These are phyloP conservation scores for Hippophae tibetana DNA, from an alignment of 306 rosid species.

Conservation along the genomic window DNA sequence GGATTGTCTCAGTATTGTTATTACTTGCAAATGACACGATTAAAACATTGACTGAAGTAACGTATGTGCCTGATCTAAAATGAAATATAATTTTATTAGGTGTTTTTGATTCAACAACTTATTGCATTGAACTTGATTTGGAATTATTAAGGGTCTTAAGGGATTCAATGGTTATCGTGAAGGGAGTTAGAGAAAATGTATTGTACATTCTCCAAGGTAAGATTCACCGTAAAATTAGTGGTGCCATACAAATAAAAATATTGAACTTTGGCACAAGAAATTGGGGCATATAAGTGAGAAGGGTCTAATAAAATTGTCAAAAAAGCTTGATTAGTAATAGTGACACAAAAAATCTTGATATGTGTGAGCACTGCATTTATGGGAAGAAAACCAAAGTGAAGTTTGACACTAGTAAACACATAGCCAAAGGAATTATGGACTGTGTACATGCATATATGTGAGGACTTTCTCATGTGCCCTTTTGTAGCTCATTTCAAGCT, in stretches of 20 bases:
- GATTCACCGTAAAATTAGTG: no score
- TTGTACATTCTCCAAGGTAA: not conserved
- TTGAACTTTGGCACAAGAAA: not conserved
- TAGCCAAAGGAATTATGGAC: no score
- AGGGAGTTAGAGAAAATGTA: not conserved
- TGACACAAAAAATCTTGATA: not conserved
- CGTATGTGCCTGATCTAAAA: not conserved
- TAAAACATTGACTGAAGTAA: not conserved
- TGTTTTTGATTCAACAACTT: no score
- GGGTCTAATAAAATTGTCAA: not conserved
- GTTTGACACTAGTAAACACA: not conserved
- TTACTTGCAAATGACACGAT: not conserved
- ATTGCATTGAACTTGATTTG: no score
- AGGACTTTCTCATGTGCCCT: no score
- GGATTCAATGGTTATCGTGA: not conserved
- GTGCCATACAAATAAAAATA: not conserved
- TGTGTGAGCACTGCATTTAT: not conserved
- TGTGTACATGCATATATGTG: no score
- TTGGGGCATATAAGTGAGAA: not conserved
- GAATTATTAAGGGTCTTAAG: not conserved
- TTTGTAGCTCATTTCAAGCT: no score
- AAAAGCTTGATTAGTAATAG: not conserved
- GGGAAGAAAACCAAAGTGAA: not conserved
- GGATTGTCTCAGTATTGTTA: not conserved
- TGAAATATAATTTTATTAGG: not conserved